Evolutionary conservation across 768 basidiomycete genomes (phyloP).

Genomic region (Podaxis sp.): DNA sequence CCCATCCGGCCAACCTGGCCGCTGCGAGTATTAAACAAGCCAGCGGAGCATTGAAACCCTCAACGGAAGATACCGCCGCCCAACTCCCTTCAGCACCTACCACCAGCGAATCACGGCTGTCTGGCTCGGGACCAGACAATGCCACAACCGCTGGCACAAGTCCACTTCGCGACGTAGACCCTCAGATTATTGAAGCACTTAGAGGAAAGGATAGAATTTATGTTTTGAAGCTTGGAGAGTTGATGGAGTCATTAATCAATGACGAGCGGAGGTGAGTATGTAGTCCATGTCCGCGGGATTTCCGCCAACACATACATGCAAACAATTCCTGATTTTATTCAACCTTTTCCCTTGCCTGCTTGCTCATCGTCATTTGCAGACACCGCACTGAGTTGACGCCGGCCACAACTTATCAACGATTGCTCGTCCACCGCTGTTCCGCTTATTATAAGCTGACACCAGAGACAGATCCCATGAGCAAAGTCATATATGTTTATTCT

Average conservation of each 20-base stretch:
- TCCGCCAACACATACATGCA: neutral
- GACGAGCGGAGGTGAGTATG: slow-evolving; percentile 59
- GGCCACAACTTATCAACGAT: slow-evolving; percentile 77
- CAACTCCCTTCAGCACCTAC: neutral
- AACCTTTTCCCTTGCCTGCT: slow-evolving; percentile 10
- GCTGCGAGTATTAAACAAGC: neutral
- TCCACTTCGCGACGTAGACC: slow-evolving; percentile 55
- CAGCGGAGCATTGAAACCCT: slow-evolving; percentile 6
- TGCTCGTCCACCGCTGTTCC: slow-evolving; percentile 85
- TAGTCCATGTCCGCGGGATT: slow-evolving; percentile 21
- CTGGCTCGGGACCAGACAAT: slow-evolving; percentile 7
- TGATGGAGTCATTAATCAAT: slow-evolving; percentile 76
- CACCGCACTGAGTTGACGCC: slow-evolving; percentile 66
- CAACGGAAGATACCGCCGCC: slow-evolving; percentile 13
- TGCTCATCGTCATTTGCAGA: slow-evolving; percentile 34
- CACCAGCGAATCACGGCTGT: slow-evolving; percentile 6
- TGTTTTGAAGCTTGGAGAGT: slow-evolving; percentile 86
- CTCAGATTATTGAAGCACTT: slow-evolving; percentile 82
- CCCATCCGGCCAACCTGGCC: slow-evolving; percentile 14
- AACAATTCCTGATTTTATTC: neutral
- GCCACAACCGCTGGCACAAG: slow-evolving; percentile 2
- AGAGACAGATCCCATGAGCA: slow-evolving; percentile 65
- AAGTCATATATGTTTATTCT: slow-evolving; percentile 56
- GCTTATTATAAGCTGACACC: slow-evolving; percentile 76
- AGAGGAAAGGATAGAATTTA: slow-evolving; percentile 86